A percentile compares a stretch with the other conserved stretches of the same genome.
Evolutionary conservation across 2,329 filamentous ascomycete genomes (phyloP).

Genomic region (Tolypocladium inflatum): DNA sequence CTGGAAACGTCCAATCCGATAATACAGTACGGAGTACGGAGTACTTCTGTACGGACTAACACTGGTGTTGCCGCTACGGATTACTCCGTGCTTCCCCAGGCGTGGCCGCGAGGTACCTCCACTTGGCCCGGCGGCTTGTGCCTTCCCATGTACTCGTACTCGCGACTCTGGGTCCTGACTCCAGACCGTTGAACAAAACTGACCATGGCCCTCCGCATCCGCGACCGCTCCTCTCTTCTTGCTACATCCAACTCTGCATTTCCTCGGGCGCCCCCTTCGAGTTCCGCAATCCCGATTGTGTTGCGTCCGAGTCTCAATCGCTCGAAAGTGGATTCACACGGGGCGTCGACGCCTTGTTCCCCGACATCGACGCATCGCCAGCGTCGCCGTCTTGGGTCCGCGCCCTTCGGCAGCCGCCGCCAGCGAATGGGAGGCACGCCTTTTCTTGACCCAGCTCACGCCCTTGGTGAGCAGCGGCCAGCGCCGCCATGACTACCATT

Average conservation of each 20-base stretch:
- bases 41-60: no score
- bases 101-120: neutral
- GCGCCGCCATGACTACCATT: slow-evolving; percentile 22
- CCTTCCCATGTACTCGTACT: neutral
- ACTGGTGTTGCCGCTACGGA: neutral
- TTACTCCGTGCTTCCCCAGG: neutral
- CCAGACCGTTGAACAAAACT: slow-evolving; percentile 2
- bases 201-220: neutral
- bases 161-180: neutral
- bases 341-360: neutral
- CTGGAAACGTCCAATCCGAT: neutral
- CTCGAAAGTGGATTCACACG: neutral
- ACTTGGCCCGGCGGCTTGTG: neutral
- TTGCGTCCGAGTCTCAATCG: neutral
- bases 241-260: neutral
- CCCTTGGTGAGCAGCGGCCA: slow-evolving; percentile 1
- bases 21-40: no score
- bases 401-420: slow-evolving; percentile 2
- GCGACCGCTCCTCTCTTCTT: neutral
- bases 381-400: neutral
- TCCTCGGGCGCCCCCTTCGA: neutral
- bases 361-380: neutral
- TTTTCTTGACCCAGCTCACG: slow-evolving; percentile 5
- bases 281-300: neutral
- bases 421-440: slow-evolving; percentile 6